Evolutionary conservation across 1,284 basidiomycete species (phyloP).

Genomic region (Sanghuangporus baumii): DNA sequence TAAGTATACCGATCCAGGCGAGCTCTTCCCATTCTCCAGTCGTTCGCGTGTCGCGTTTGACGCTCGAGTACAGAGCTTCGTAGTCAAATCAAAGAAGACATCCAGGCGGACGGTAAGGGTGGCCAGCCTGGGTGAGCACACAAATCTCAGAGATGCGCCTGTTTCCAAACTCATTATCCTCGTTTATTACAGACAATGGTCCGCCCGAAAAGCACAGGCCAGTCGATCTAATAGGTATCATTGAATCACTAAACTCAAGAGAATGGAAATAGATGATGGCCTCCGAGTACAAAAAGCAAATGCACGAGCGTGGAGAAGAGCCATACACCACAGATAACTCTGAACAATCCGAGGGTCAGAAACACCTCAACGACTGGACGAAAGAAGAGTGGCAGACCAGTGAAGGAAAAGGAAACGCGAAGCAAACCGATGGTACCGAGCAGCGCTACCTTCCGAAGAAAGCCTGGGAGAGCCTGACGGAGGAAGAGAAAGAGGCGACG

Average conservation of each 20-base stretch:
- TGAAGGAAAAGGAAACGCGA: slow-evolving; percentile 12
- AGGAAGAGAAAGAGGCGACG: slow-evolving; percentile 16
- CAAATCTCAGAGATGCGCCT: background rate
- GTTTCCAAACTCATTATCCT: background rate
- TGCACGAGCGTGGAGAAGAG: slow-evolving; percentile 16
- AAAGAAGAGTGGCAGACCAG: slow-evolving; percentile 18
- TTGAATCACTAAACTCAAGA: too few species aligned
- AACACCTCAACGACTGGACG: slow-evolving; percentile 15
- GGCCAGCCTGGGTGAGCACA: slow-evolving; percentile 14
- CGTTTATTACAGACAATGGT: slow-evolving; percentile 11
- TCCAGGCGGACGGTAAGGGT: slow-evolving; percentile 13
- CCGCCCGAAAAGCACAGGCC: slow-evolving; percentile 18
- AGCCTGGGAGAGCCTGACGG: slow-evolving; percentile 17
- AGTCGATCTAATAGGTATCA: background rate
- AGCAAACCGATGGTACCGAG: slow-evolving; percentile 16
- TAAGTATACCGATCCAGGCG: slow-evolving; percentile 17
- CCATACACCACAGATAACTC: slow-evolving; percentile 18
- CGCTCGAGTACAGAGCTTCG: slow-evolving; percentile 7
- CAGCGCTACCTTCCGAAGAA: slow-evolving; percentile 16
- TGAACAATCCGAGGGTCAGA: slow-evolving; percentile 14
- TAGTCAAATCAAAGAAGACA: slow-evolving; percentile 14
- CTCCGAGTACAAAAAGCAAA: slow-evolving; percentile 16
- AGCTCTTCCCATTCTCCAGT: background rate
- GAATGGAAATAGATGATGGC: slow-evolving; percentile 11
- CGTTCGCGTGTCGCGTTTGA: background rate